A percentile compares a stretch with the other conserved stretches of the same genome.
These are phyloP conservation scores for Aspergillus bertholletiae DNA, from an alignment of 495 filamentous ascomycete species.

Conservation along the genomic window DNA sequence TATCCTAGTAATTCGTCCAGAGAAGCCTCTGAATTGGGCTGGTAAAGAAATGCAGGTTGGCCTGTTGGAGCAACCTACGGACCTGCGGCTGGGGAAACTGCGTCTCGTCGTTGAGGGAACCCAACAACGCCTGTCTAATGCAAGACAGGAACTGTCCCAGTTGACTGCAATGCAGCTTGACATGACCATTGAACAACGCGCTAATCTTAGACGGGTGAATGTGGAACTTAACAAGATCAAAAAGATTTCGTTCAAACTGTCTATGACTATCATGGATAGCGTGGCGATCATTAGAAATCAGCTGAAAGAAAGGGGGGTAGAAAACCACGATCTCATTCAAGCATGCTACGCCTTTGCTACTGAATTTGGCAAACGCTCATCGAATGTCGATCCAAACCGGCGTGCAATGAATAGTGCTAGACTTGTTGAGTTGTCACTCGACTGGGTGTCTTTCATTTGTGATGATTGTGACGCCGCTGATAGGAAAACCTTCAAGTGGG, in stretches of 20 bases:
- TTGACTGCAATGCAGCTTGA: conserved; percentile 76
- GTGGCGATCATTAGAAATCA: conserved; percentile 88
- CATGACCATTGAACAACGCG: conserved; percentile 85
- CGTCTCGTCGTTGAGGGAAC: conserved; percentile 89
- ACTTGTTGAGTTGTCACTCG: conserved; percentile 84
- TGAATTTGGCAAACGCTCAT: conserved; percentile 92
- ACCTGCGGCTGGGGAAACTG: conserved; percentile 82
- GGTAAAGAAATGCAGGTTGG: conserved; percentile 69
- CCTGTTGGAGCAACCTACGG: conserved; percentile 73
- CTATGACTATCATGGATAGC: conserved; percentile 99
- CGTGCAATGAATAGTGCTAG: conserved; percentile 95
- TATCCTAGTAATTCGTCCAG: conserved; percentile 78
- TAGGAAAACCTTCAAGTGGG: conserved; percentile 94
- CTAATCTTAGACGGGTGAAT: conserved; percentile 90
- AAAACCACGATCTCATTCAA: conserved; percentile 94
- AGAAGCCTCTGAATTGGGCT: conserved; percentile 74
- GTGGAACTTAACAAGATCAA: conserved; percentile 90
- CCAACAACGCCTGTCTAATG: conserved; percentile 71
- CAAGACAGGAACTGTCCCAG: conserved; percentile 71
- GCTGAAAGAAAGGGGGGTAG: conserved; percentile 62
- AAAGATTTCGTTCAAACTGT: conserved; percentile 91
- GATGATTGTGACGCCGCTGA: conserved; percentile 96
- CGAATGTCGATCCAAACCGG: conserved; percentile 88
- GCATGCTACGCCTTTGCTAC: conserved; percentile 99
- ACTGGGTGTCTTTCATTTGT: conserved; percentile 97